These are phyloP conservation scores for Aphanomyces euteiches DNA, from an alignment of 352 stramenopile species.

Conservation along the genomic window DNA sequence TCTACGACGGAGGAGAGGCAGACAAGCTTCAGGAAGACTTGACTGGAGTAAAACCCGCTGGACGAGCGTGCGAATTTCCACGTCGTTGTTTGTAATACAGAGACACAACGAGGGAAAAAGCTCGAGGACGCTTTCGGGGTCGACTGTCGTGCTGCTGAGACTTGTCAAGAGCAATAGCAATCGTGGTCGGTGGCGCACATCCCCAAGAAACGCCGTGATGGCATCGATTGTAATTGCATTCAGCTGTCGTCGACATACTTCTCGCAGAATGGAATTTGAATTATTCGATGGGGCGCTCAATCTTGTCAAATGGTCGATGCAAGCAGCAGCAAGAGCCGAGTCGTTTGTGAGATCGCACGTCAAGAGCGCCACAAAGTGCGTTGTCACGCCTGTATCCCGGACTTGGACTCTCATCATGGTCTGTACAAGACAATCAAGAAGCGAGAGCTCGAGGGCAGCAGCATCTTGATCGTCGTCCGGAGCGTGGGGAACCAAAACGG, in stretches of 20 bases:
- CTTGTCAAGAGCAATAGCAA: conserved; percentile 56
- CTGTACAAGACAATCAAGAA: conserved; percentile 73
- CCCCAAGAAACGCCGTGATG: conserved; percentile 6
- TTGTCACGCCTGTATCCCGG: conserved; percentile 27
- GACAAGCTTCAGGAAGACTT: conserved; percentile 51
- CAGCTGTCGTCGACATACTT: conserved; percentile 20
- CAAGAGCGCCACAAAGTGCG: conserved; percentile 47
- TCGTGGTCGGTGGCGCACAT: not conserved
- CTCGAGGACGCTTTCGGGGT: conserved; percentile 54
- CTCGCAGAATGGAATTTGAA: conserved; percentile 14
- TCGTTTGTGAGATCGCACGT: conserved; percentile 1
- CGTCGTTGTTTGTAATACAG: conserved; percentile 65
- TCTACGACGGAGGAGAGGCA: conserved; percentile 28
- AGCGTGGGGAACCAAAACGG: conserved; percentile 53
- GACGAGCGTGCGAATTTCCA: conserved; percentile 61
- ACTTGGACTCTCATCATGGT: conserved; percentile 54
- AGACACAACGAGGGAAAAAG: conserved; percentile 74
- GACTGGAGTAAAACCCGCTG: conserved; percentile 60
- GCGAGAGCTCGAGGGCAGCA: conserved; percentile 65
- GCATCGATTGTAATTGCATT: conserved; percentile 5
- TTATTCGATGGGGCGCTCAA: conserved; percentile 36
- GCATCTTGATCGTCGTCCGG: conserved; percentile 55
- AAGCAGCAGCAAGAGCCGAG: conserved; percentile 33
- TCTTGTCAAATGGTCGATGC: conserved; percentile 69
- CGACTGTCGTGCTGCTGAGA: conserved; percentile 50